Percentiles rank a stretch among this genome's conserved stretches.
Evolutionary conservation across 306 rosid species (phyloP).

Genomic region (Trifolium dubium): DNA sequence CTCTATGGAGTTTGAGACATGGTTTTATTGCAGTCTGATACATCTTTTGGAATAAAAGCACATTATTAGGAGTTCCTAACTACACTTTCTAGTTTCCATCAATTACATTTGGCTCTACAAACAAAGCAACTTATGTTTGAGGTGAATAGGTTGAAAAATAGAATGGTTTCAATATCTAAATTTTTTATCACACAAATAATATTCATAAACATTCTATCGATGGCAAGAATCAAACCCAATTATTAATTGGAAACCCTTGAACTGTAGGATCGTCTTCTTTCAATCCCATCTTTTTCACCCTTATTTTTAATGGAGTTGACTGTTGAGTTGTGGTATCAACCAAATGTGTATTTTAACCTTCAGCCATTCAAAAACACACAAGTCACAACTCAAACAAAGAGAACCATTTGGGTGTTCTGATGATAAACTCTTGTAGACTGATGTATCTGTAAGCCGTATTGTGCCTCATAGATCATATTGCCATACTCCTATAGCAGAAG

Average conservation of each 20-base stretch:
- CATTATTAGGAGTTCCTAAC: background rate
- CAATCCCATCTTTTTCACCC: background rate
- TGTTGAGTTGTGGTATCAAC: background rate
- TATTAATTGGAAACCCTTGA: background rate
- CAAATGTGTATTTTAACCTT: background rate
- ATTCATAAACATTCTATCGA: background rate
- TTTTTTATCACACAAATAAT: background rate
- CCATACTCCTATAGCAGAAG: background rate
- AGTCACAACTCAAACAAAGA: background rate
- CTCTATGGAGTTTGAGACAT: slow-evolving; percentile 4
- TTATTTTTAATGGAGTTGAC: background rate
- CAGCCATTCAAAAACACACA: background rate
- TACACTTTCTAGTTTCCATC: background rate
- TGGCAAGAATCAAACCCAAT: no score
- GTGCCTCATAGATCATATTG: background rate
- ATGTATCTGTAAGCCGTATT: background rate
- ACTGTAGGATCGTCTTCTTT: background rate
- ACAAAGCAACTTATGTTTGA: background rate
- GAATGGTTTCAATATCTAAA: background rate
- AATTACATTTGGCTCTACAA: background rate
- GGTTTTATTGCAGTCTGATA: background rate
- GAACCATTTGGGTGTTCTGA: no score
- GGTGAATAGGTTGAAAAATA: background rate
- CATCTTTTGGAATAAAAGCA: slow-evolving; percentile 11
- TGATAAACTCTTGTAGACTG: background rate